A percentile compares a stretch with the other conserved stretches of the same genome.
phyloP scores from a whole-genome alignment of 2,329 filamentous ascomycete genomes.

The Hymenoscyphus fraxineus region DNA sequence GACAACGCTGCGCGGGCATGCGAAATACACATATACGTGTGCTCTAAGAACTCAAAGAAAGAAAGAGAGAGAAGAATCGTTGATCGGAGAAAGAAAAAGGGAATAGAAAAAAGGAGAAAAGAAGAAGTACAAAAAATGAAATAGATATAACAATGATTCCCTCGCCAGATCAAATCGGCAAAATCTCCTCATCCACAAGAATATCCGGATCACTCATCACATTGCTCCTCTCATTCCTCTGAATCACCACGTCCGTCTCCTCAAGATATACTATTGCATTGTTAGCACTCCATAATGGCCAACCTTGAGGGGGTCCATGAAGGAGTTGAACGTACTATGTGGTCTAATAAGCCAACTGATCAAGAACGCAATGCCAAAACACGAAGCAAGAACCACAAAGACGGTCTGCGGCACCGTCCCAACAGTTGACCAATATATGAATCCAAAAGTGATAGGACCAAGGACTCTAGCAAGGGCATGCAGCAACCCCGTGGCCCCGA shows the following conservation, averaged over 20 bases:
- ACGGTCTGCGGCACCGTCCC: slow-evolving; percentile 74
- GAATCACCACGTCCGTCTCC: background rate
- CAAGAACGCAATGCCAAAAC: slow-evolving; percentile 64
- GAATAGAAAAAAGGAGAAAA: background rate
- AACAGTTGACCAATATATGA: slow-evolving; percentile 80
- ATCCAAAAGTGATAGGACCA: slow-evolving; percentile 78
- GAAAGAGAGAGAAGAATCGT: background rate
- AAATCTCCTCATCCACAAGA: slow-evolving; percentile 7
- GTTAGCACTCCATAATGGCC: slow-evolving; percentile 3
- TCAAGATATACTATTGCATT: slow-evolving; percentile 12
- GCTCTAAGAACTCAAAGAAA: background rate
- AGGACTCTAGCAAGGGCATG: slow-evolving; percentile 78
- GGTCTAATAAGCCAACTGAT: slow-evolving; percentile 69
- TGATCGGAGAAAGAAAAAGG: background rate
- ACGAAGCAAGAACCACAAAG: slow-evolving; percentile 67
- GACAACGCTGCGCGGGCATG: too few relatives aligned
- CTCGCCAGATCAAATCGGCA: slow-evolving; percentile 2
- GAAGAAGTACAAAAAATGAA: background rate
- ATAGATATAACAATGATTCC: background rate
- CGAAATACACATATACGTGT: background rate
- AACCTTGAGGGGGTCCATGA: background rate
- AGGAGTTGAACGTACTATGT: slow-evolving; percentile 57
- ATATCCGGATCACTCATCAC: background rate
- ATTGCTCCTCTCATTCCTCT: slow-evolving; percentile 1
- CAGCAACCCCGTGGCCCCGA: slow-evolving; percentile 81